Conservation (phyloP, 2,329 filamentous ascomycete genomes). For the Dactylonectria estremocensis region DNA sequence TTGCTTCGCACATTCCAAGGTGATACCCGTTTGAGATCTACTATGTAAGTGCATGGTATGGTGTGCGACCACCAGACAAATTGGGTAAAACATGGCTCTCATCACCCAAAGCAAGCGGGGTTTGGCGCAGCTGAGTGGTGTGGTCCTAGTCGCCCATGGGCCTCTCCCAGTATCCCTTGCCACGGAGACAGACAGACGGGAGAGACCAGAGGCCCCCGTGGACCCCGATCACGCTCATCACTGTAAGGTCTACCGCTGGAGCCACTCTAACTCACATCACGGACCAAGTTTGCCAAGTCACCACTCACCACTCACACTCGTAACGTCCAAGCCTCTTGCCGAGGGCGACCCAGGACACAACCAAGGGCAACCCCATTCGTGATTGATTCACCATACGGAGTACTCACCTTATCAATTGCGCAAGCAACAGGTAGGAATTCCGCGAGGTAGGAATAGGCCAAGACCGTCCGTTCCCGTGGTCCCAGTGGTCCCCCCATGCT, state of each 20-base stretch:
- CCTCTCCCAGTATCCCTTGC: not conserved
- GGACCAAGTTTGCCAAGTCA: too few species aligned
- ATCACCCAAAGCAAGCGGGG: not conserved
- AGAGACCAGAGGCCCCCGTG: not conserved
- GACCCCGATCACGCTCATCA: not conserved
- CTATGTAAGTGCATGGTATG: not conserved
- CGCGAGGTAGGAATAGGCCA: constrained; percentile 8
- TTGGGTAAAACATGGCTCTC: not conserved
- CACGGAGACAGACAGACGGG: not conserved
- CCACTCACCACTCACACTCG: too few species aligned
- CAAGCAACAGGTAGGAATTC: not conserved
- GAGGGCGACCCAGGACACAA: not conserved
- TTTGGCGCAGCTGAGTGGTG: not conserved
- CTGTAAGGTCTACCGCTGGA: not conserved
- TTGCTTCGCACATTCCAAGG: not conserved
- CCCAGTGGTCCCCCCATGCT: constrained; percentile 4
- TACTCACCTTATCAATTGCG: constrained; percentile 3
- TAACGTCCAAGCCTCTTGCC: not conserved
- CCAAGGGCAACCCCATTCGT: constrained; percentile 9
- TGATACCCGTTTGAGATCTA: not conserved
- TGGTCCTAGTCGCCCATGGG: not conserved
- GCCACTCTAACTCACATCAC: constrained; percentile 10
- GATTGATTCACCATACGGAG: constrained; percentile 1
- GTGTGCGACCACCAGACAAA: not conserved
- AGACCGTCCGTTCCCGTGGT: constrained; percentile 22